A percentile compares a stretch with the other conserved stretches of the same genome.
These are phyloP conservation scores for Teunomyces pallodes DNA, from an alignment of 805 yeast species.

Conservation along the genomic window DNA sequence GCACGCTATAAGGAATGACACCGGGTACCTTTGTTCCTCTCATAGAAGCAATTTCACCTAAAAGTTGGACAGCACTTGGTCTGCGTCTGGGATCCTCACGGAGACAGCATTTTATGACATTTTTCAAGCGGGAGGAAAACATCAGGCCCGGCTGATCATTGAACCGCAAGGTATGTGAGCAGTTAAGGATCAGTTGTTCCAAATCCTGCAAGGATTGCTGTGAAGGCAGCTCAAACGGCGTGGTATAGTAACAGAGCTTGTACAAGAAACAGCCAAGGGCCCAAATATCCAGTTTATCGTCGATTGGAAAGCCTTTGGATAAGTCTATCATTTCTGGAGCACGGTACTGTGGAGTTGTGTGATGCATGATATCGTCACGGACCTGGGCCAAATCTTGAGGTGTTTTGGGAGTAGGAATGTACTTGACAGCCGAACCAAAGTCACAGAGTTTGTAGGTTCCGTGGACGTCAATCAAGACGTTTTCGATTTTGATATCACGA, in stretches of 20 bases:
- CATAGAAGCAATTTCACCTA: constrained; percentile 66
- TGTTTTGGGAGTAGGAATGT: constrained; percentile 59
- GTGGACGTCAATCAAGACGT: constrained; percentile 60
- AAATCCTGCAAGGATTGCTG: constrained; percentile 36
- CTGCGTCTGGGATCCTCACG: constrained; percentile 66
- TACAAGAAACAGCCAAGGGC: constrained; percentile 77
- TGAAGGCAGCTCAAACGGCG: constrained; percentile 67
- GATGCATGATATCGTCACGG: constrained; percentile 68
- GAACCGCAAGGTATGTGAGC: constrained; percentile 44
- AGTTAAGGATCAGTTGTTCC: constrained; percentile 62
- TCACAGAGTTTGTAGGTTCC: constrained; percentile 72
- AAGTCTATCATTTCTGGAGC: constrained; percentile 84
- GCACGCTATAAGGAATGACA: constrained; percentile 41
- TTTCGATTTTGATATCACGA: constrained; percentile 80
- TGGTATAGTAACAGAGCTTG: constrained; percentile 75
- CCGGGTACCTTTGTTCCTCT: constrained; percentile 45
- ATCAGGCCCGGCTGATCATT: constrained; percentile 46
- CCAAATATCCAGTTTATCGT: constrained; percentile 85
- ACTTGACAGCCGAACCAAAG: constrained; percentile 75
- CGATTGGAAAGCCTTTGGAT: constrained; percentile 64
- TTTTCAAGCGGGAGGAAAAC: constrained; percentile 61
- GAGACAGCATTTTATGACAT: constrained; percentile 59
- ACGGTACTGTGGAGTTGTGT: constrained; percentile 83
- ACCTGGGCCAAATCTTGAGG: constrained; percentile 57
- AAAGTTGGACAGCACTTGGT: constrained; percentile 69